Base-by-base conservation (phyloP, 495 filamentous ascomycete genomes). In the Penicillium simplicissimum region DNA sequence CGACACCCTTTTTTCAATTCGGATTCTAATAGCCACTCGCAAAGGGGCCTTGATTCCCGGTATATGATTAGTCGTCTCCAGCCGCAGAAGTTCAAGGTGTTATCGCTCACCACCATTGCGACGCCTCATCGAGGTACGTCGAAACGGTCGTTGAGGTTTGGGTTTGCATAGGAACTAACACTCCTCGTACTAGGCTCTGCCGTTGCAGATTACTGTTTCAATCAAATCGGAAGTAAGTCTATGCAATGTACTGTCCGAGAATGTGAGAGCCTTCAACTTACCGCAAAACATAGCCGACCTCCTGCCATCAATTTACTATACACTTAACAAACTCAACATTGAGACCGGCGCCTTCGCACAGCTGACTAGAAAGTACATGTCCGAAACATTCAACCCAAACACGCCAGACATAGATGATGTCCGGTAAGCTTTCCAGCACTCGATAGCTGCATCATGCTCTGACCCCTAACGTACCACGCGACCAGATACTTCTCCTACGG, bases 401-500 rank as follows among this genome's bases (percentile, higher is more conserved):
- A 91, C 89, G 0, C 92, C 88, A 7, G 87, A 98, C 73, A 73
- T 85, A 11, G 81, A 86, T 14, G 77, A 76, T n/a, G 88, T 96
- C n/a, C 79, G 83, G 76, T 88, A 67, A 28, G 76, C 67, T 31
- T 49, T 35, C 45, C 19, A 13, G 14, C 31, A 21, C 52, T 11
- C 19, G 4, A 52, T 35, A 11, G 34, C 19, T n/a, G 40, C 19
- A 8, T 49, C 33, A 19, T 14, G 61, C 21, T 13, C 35, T 34
- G 10, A 8, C 8, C 15, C 5, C 33, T 61, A 45, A 33, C n/a
- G 17, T 23, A 36, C 8, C 54, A 17, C 42, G 38, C 37, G 43
- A 49, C 34, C 60, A 87, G 84, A 37, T 97, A 97, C 71, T 97
- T 92, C 72, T 96, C 92, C 15, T 97, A 96, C 67, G 94, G 95